Base-by-base conservation (phyloP, 345 rosid genomes). In the Erodium maritimum region DNA sequence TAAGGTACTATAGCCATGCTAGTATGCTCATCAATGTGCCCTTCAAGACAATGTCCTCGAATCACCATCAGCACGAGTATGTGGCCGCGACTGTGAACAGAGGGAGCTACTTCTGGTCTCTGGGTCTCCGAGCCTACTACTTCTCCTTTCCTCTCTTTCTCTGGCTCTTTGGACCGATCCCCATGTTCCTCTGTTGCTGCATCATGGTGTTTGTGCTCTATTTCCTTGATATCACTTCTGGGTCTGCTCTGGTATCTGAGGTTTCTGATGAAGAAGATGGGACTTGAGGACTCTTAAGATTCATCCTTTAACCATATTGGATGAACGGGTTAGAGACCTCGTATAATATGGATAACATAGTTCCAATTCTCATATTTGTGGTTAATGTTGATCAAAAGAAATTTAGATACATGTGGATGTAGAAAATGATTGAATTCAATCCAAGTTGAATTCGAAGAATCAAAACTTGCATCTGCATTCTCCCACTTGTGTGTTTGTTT, bases 1-100 rank as follows among this genome's bases (percentile, higher is more conserved):
- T 87, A 11, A 73, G 97, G 67, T 88, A 88, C 65, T 91, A 84
- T 71, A 86, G 90, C 80, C 98, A 91, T 55, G 93, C 90, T 23
- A 88, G 96, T 66, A 72, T 91, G 19, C 80, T 91, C 24, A 84
- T 91, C 46, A 88, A 88, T 64, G 90, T 83, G 21, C 97, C 97
- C 0, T 70, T 82, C 58, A 86, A 80, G 75, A 79, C 79, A 52
- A 61, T 64, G 14, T 42, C 54, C 9, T 6, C 37, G 9, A 29
- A 29, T 29, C 48, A 21, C 29, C 75, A 54, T 68, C 48, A 42
- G 14, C 48, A 2, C 48, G 48, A 42, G 16, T 42, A 7, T 12
- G 48, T 42, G 48, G 48, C 48, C 14, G 12, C 48, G 17, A 42
- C 48, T 9, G 48, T 42, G 16, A 42, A 11, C 48, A 42, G 48